phyloP scores from a whole-genome alignment of 164 flowering plant species.

The Litsea cubeba region DNA sequence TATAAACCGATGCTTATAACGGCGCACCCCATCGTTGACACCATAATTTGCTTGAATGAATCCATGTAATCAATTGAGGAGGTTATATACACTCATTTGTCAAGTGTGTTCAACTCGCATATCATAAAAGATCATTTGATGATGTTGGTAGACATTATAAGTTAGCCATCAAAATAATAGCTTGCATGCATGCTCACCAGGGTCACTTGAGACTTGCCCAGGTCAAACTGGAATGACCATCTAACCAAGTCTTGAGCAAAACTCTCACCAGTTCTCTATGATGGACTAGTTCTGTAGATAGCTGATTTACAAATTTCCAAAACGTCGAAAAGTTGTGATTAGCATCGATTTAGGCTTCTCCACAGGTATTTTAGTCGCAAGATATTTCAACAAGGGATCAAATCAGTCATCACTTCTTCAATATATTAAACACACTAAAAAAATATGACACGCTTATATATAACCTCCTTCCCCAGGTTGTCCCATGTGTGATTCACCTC shows the following conservation, averaged over 20 bases:
- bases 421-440: no score
- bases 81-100: conserved; percentile 1
- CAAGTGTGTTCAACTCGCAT: not conserved
- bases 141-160: not conserved
- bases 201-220: conserved; percentile 2
- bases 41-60: no score
- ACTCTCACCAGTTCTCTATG: not conserved
- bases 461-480: not conserved
- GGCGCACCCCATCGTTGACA: not conserved
- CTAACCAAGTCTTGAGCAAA: conserved; percentile 1
- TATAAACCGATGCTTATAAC: conserved; percentile 1
- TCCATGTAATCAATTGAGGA: not conserved
- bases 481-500: not conserved
- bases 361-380: no score
- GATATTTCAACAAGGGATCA: no score
- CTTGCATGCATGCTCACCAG: not conserved
- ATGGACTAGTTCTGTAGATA: conserved; percentile 4
- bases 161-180: conserved; percentile 1
- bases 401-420: no score
- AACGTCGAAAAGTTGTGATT: no score
- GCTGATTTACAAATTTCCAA: not conserved
- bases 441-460: no score
- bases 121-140: not conserved
- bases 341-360: no score
- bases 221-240: not conserved